phyloP scores from a whole-genome alignment of 306 rosid genomes.

The Dryas octopetala region DNA sequence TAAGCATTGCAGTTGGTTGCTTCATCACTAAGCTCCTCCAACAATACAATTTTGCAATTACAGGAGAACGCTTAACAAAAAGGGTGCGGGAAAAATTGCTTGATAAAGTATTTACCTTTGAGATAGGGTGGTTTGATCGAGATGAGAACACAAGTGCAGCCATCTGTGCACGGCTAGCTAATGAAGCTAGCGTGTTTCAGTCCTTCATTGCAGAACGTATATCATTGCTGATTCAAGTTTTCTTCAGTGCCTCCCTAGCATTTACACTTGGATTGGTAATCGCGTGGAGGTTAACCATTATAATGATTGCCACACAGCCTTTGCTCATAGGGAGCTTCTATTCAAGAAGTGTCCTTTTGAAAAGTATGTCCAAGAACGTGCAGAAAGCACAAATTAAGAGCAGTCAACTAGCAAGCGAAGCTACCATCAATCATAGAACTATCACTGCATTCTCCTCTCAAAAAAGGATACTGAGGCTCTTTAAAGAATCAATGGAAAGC shows the following conservation, averaged over 20 bases:
- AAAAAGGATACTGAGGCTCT: conserved; percentile 50
- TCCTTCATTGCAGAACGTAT: conserved; percentile 72
- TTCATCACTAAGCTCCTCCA: conserved; percentile 59
- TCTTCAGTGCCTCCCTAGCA: conserved; percentile 49
- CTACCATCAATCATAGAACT: conserved; percentile 64
- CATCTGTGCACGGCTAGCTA: conserved; percentile 57
- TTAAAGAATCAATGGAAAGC: conserved; percentile 48
- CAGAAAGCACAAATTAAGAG: conserved; percentile 60
- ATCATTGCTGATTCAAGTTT: conserved; percentile 65
- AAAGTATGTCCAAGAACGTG: conserved; percentile 58
- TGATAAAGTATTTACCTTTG: conserved; percentile 58
- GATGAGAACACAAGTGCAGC: conserved; percentile 78
- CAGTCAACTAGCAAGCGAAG: conserved; percentile 80
- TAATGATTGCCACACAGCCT: conserved; percentile 80
- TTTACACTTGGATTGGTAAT: conserved; percentile 43
- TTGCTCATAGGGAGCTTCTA: conserved; percentile 64
- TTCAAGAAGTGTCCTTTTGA: conserved; percentile 58
- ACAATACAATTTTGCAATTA: conserved; percentile 66
- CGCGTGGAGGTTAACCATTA: conserved; percentile 75
- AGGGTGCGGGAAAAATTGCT: conserved; percentile 61
- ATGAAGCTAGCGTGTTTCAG: conserved; percentile 59
- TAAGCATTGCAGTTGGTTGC: conserved; percentile 42
- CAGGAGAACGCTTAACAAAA: conserved; percentile 72
- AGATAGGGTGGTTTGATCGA: conserved; percentile 84
- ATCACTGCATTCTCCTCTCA: conserved; percentile 82